A percentile compares a stretch with the other conserved stretches of the same genome.
Evolutionary conservation across 768 basidiomycete genomes (phyloP).

Genomic region (Collybiopsis luxurians): DNA sequence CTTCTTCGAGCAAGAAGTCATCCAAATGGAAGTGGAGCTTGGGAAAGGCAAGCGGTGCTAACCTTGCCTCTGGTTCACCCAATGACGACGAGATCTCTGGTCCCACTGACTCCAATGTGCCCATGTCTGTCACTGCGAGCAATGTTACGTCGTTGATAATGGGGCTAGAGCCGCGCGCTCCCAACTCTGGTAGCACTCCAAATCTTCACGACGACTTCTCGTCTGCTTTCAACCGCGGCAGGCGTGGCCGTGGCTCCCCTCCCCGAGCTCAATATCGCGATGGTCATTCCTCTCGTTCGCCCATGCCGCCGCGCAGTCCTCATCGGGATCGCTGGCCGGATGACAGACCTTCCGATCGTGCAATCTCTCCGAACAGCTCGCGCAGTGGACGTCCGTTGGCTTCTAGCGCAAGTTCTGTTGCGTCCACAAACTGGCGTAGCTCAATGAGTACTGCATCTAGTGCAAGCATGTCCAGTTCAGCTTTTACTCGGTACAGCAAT

Average conservation of each 20-base stretch:
- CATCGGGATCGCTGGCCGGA: slow-evolving; percentile 23
- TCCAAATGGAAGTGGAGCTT: slow-evolving; percentile 87
- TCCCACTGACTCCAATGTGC: slow-evolving; percentile 19
- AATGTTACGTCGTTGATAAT: slow-evolving; percentile 77
- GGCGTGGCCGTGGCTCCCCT: slow-evolving; percentile 27
- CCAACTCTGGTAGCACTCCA: slow-evolving; percentile 14
- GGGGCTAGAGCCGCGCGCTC: slow-evolving; percentile 53
- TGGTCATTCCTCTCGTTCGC: slow-evolving; percentile 12
- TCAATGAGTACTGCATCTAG: slow-evolving; percentile 70
- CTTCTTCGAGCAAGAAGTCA: slow-evolving; percentile 59
- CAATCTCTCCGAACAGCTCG: slow-evolving; percentile 57
- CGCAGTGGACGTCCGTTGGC: slow-evolving; percentile 49
- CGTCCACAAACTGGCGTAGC: slow-evolving; percentile 76
- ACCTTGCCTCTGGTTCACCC: slow-evolving; percentile 32
- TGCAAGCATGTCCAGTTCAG: slow-evolving; percentile 64
- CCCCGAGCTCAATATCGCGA: slow-evolving; percentile 16
- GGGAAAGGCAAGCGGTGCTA: slow-evolving; percentile 49
- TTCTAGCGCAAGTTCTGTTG: slow-evolving; percentile 60
- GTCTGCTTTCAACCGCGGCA: slow-evolving; percentile 49
- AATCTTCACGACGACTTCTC: slow-evolving; percentile 36
- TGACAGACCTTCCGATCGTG: slow-evolving; percentile 37
- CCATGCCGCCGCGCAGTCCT: slow-evolving; percentile 1
- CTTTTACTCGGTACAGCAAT: slow-evolving; percentile 81
- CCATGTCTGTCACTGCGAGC: slow-evolving; percentile 68
- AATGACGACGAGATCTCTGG: slow-evolving; percentile 29